A percentile compares a stretch with the other conserved stretches of the same genome.
These are phyloP conservation scores for Stenocarpella maydis DNA, from an alignment of 2,329 filamentous ascomycete genomes.

Conservation along the genomic window DNA sequence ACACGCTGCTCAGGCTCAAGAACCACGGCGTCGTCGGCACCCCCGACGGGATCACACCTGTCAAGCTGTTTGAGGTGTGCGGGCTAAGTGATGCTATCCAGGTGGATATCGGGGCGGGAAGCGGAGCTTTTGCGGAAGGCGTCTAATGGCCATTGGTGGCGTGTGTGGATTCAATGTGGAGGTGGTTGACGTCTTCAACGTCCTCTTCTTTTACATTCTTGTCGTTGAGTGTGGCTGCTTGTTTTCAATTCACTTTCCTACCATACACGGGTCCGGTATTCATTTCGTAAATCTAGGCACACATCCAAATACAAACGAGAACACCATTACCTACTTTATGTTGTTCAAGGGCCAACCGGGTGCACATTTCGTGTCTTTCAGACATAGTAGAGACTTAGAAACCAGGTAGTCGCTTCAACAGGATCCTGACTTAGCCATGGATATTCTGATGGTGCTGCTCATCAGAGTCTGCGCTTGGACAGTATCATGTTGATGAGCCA, in stretches of 20 bases:
- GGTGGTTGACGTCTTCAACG: background rate
- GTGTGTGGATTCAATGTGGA: background rate
- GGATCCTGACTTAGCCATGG: background rate
- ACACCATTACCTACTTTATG: too few relatives aligned
- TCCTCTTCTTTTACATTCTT: background rate
- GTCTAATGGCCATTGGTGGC: slow-evolving; percentile 1
- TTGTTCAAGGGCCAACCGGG: too few relatives aligned
- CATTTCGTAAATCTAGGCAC: background rate
- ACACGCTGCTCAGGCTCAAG: slow-evolving; percentile 49
- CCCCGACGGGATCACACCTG: slow-evolving; percentile 45
- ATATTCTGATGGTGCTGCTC: background rate
- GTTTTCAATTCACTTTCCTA: background rate
- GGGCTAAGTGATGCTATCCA: slow-evolving; percentile 59
- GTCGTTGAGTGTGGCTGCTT: background rate
- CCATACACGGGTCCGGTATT: background rate
- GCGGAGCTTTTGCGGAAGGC: slow-evolving; percentile 29
- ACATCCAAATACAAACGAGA: too few relatives aligned
- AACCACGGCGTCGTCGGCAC: slow-evolving; percentile 50
- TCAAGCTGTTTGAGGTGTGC: slow-evolving; percentile 60
- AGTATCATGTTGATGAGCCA: background rate
- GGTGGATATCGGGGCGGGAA: slow-evolving; percentile 50
- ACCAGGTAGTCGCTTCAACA: background rate
- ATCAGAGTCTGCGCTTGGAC: background rate
- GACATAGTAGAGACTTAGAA: too few relatives aligned
- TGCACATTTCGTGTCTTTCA: too few relatives aligned